A percentile compares a stretch with the other conserved stretches of the same genome.
These are phyloP conservation scores for Eimeria zaria DNA, from an alignment of 169 alveolate species.

Conservation along the genomic window DNA sequence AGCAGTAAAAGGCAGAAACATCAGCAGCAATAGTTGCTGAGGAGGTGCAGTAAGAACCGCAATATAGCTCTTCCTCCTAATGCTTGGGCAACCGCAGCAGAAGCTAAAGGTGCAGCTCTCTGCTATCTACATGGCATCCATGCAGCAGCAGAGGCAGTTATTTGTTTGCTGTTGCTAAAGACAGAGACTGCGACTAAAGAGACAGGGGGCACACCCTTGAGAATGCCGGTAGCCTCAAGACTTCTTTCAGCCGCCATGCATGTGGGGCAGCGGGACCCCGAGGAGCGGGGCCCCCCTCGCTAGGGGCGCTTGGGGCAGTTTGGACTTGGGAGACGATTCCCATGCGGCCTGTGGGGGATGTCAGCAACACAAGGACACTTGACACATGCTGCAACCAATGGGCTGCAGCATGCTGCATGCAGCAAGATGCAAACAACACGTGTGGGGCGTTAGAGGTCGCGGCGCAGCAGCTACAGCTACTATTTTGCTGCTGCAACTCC, in stretches of 20 bases:
- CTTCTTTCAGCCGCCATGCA: constrained; percentile 28
- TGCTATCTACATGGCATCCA: not conserved
- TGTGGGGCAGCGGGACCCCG: not conserved
- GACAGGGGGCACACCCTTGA: not conserved
- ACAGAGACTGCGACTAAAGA: too few species aligned
- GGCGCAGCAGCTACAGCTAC: not conserved
- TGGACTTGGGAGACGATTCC: constrained; percentile 36
- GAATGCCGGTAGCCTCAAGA: constrained; percentile 35
- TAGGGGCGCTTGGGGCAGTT: not conserved
- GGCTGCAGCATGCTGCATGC: too few species aligned
- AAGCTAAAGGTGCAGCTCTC: not conserved
- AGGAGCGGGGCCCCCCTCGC: not conserved
- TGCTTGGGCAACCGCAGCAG: too few species aligned
- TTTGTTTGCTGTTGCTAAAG: not conserved
- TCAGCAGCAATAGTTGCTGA: not conserved
- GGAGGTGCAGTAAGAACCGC: too few species aligned
- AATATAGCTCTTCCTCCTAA: too few species aligned
- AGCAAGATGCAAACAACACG: too few species aligned
- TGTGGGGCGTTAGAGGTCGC: not conserved
- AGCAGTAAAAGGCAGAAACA: not conserved
- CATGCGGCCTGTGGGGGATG: constrained; percentile 22
- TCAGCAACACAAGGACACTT: too few species aligned
- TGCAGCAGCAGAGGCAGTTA: not conserved
- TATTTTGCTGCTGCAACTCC: not conserved
- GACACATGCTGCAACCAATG: too few species aligned